These are phyloP conservation scores for Barbarea vulgaris DNA, from an alignment of 345 rosid species.

Conservation along the genomic window DNA sequence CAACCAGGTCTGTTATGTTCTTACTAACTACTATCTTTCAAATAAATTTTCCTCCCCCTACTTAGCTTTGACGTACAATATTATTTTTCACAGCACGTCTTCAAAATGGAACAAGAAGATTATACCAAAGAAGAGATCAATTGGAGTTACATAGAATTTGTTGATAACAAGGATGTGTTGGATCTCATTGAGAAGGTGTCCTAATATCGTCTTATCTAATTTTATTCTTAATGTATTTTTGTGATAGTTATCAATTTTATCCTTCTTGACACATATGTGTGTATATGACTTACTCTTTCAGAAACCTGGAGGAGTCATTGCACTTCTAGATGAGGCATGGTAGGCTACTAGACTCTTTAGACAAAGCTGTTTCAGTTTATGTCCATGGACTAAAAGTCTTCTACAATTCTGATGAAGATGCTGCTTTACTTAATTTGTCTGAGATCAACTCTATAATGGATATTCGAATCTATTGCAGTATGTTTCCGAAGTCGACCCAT, in stretches of 20 bases:
- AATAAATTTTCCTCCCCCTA: slow-evolving; percentile 2
- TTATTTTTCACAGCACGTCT: slow-evolving; percentile 78
- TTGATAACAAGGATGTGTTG: slow-evolving; percentile 98
- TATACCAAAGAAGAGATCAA: slow-evolving; percentile 97
- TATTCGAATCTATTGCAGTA: slow-evolving; percentile 55
- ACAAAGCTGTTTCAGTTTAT: slow-evolving; percentile 16
- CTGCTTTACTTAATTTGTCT: slow-evolving; percentile 21
- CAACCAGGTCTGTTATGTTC: slow-evolving; percentile 73
- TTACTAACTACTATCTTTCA: slow-evolving; percentile 5
- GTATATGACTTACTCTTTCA: slow-evolving; percentile 47
- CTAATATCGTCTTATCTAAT: slow-evolving; percentile 12
- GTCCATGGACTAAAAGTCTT: slow-evolving; percentile 17
- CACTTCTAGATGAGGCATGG: slow-evolving; percentile 99
- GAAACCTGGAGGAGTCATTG: slow-evolving; percentile 99
- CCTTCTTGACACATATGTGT: slow-evolving; percentile 24
- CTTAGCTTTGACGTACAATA: slow-evolving; percentile 23
- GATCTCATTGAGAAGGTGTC: slow-evolving; percentile 95
- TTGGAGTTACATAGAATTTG: slow-evolving; percentile 99
- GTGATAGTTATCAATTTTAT: background rate
- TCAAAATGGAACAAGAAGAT: slow-evolving; percentile 99
- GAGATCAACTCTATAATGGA: slow-evolving; percentile 20
- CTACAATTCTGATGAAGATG: slow-evolving; percentile 14
- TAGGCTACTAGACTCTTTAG: slow-evolving; percentile 45
- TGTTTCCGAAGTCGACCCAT: slow-evolving; percentile 98
- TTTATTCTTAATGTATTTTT: background rate